Evolutionary conservation across 2,329 filamentous ascomycete species (phyloP).

Genomic region (Ampelomyces quisqualis): DNA sequence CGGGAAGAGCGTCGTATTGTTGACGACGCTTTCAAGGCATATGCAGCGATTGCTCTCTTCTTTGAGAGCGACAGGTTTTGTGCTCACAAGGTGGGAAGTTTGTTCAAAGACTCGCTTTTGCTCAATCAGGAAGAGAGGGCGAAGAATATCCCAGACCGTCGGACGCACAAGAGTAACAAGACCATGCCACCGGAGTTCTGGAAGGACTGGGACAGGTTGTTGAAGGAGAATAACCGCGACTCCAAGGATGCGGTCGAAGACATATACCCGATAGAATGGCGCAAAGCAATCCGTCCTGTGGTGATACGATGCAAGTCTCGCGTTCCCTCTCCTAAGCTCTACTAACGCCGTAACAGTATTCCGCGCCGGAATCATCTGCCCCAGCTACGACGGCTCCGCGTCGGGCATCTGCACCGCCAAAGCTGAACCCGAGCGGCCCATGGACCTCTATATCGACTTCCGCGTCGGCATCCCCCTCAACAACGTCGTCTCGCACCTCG

Average conservation of each 20-base stretch:
- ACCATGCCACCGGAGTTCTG: slow-evolving; percentile 44
- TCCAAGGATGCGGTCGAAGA: slow-evolving; percentile 15
- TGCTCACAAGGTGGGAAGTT: slow-evolving; percentile 34
- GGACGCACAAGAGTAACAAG: slow-evolving; percentile 44
- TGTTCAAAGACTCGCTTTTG: slow-evolving; percentile 43
- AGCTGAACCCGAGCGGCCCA: slow-evolving; percentile 40
- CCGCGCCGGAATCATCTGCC: slow-evolving; percentile 48
- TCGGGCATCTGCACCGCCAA: slow-evolving; percentile 44
- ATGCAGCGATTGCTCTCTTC: slow-evolving; percentile 22
- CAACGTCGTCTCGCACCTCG: slow-evolving; percentile 27
- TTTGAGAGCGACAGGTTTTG: slow-evolving; percentile 39
- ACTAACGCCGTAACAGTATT: slow-evolving; percentile 40
- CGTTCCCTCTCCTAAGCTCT: not conserved
- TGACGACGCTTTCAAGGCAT: slow-evolving; percentile 26
- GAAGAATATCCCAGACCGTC: slow-evolving; percentile 40
- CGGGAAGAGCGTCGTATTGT: slow-evolving; percentile 23
- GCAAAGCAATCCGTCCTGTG: slow-evolving; percentile 45
- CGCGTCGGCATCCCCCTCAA: slow-evolving; percentile 22
- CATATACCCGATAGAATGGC: slow-evolving; percentile 45
- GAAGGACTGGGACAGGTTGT: slow-evolving; percentile 40
- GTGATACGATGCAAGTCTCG: slow-evolving; percentile 41
- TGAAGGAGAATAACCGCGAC: slow-evolving; percentile 12
- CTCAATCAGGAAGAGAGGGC: slow-evolving; percentile 47
- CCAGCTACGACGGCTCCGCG: slow-evolving; percentile 29
- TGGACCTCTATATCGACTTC: slow-evolving; percentile 52